Evolutionary conservation across 1,139 yeast species (phyloP), one percentile per base, ranked within the genome.

Genomic region (Kodamaea alishanica): DNA sequence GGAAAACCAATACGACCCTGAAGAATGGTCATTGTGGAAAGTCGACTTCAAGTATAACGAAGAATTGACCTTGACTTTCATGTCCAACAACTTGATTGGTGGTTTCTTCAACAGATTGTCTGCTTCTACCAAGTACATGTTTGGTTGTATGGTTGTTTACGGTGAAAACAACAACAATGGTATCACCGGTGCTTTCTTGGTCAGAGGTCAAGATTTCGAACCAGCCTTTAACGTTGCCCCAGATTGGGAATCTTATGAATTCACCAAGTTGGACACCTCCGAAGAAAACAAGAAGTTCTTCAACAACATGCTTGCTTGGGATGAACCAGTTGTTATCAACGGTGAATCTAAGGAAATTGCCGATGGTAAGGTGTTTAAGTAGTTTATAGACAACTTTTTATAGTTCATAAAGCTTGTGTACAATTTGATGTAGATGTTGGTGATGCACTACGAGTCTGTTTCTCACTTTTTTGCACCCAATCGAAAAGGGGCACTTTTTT

Each of bases 131-230:
- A 92, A 92, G 76, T 92, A 81, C 81, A 68, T 92, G 79, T 92
- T 92, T 67, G 98, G 98, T 63, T 73, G 82, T 64, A 69, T 84
- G 73, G 95, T 88, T 59, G 97, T 92, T 55, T 90, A 87, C 74
- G 98, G 98, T 71, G 97, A 86, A 76, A 88, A 89, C 89, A 90
- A 89, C 85, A 77, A 84, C 82, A 92, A 90, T 75, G 97, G 97
- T 76, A 90, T 92, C 65, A 75, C 87, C 56, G 97, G 96, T 76
- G 95, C 84, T 64, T 84, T 92, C 77, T 70, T 92, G 61, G 83
- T 92, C 61, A 87, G 97, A 75, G 99, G 99, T 61, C 89, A 92
- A 70, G 97, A 92, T 50, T 71, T 59, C 62, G 77, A 54, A 44
- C 96, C 97, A 64, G 98, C 96, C 50, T 89, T 92, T 61, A 86